These are phyloP conservation scores for Fusarium sp. DNA, from an alignment of 2,329 filamentous ascomycete species.

Conservation along the genomic window DNA sequence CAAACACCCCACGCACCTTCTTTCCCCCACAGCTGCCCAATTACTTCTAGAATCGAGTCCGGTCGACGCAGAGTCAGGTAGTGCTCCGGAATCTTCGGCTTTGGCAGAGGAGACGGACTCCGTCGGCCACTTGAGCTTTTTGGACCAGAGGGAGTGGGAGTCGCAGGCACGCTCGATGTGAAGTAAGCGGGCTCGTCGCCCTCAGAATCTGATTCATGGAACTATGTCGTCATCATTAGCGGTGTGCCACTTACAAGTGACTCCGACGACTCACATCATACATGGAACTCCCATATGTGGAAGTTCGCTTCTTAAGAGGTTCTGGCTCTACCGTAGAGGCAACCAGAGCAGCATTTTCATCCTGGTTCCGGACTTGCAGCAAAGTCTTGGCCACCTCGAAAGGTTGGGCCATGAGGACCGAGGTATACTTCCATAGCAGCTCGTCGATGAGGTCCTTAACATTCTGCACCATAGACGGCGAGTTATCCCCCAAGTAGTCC, in stretches of 20 bases:
- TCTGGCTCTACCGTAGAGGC: slow-evolving; percentile 39
- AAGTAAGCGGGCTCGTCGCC: slow-evolving; percentile 88
- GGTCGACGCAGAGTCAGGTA: slow-evolving; percentile 78
- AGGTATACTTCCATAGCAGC: slow-evolving; percentile 91
- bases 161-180: slow-evolving; percentile 71
- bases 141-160: slow-evolving; percentile 61
- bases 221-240: slow-evolving; percentile 45
- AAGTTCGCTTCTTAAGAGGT: slow-evolving; percentile 43
- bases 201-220: slow-evolving; percentile 74
- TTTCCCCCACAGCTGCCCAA: slow-evolving; percentile 88
- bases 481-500: slow-evolving; percentile 82
- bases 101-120: slow-evolving; percentile 49
- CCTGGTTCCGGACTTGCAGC: slow-evolving; percentile 78
- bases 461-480: slow-evolving; percentile 80
- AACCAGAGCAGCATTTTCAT: slow-evolving; percentile 55
- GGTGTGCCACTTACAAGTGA: slow-evolving; percentile 14
- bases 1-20: slow-evolving; percentile 93
- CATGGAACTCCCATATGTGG: slow-evolving; percentile 50
- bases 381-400: slow-evolving; percentile 98
- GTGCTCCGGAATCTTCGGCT: slow-evolving; percentile 58
- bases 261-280: slow-evolving; percentile 48
- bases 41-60: slow-evolving; percentile 86
- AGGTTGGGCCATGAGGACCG: slow-evolving; percentile 89
- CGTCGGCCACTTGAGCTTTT: slow-evolving; percentile 50
- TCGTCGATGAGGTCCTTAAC: slow-evolving; percentile 84